phyloP scores from a whole-genome alignment of 805 yeast genomes.

The Metschnikowia matae region DNA sequence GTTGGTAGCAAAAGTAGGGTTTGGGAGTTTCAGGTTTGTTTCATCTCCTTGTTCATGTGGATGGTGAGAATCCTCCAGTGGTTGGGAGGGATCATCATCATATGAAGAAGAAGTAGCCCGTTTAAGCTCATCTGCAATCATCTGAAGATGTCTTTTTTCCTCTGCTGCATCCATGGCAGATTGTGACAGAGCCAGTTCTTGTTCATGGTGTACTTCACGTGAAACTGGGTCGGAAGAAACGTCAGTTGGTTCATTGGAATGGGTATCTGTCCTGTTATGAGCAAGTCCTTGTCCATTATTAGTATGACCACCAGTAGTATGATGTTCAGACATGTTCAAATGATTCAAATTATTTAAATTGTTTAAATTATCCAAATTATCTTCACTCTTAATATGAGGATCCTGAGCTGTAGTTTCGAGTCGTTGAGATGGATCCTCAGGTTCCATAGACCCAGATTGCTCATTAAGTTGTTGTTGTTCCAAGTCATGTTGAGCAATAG shows the following conservation, averaged over 20 bases:
- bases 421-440: background rate
- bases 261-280: background rate
- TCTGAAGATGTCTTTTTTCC: conserved; percentile 25
- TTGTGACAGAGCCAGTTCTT: background rate
- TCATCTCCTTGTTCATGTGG: background rate
- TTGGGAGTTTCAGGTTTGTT: background rate
- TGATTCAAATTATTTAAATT: background rate
- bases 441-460: background rate
- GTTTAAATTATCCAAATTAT: background rate
- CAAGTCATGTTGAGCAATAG: conserved; percentile 20
- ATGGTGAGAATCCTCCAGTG: background rate
- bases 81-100: background rate
- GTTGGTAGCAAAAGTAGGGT: background rate
- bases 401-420: background rate
- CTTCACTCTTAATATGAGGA: conserved; percentile 1
- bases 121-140: conserved; percentile 32
- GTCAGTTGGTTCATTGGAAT: background rate
- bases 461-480: conserved; percentile 15
- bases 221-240: background rate
- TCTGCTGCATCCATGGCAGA: conserved; percentile 8
- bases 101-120: conserved; percentile 23
- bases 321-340: background rate
- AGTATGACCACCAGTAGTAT: too few species aligned
- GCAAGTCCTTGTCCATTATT: background rate
- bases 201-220: background rate